phyloP scores from a whole-genome alignment of 306 rosid species.

The Rosa chinensis region DNA sequence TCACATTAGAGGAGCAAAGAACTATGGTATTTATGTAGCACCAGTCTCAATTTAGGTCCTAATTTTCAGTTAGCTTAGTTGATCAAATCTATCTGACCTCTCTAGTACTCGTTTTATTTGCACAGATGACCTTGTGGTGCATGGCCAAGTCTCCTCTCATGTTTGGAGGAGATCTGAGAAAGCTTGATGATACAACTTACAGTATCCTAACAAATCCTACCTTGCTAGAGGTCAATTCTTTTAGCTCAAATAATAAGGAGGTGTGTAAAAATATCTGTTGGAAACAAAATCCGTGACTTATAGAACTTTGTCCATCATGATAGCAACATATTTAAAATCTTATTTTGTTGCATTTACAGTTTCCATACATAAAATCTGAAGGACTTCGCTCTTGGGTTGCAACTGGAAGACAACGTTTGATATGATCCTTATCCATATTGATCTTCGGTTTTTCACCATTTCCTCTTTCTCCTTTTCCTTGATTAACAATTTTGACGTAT shows the following conservation, averaged over 20 bases:
- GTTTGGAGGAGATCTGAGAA: conserved; percentile 93
- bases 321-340: conserved; percentile 4
- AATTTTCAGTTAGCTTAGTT: conserved; percentile 1
- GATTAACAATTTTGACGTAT: not conserved
- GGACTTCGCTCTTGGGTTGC: conserved; percentile 91
- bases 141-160: conserved; percentile 95
- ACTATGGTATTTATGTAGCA: conserved; percentile 57
- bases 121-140: conserved; percentile 86
- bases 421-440: not conserved
- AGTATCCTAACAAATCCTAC: conserved; percentile 65
- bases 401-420: conserved; percentile 65
- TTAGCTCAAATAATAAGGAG: conserved; percentile 79
- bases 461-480: not conserved
- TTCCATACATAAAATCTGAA: conserved; percentile 41
- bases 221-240: conserved; percentile 69
- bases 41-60: not conserved
- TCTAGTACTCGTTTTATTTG: conserved; percentile 6
- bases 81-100: conserved; percentile 18
- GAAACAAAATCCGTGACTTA: not conserved
- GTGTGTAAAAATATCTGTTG: conserved; percentile 39
- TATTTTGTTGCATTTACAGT: conserved; percentile 51
- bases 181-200: conserved; percentile 48
- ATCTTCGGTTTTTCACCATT: not conserved
- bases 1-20: conserved; percentile 62
- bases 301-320: conserved; percentile 11